phyloP scores from a whole-genome alignment of 257 asterid genomes.

The Solanum neorickii region DNA sequence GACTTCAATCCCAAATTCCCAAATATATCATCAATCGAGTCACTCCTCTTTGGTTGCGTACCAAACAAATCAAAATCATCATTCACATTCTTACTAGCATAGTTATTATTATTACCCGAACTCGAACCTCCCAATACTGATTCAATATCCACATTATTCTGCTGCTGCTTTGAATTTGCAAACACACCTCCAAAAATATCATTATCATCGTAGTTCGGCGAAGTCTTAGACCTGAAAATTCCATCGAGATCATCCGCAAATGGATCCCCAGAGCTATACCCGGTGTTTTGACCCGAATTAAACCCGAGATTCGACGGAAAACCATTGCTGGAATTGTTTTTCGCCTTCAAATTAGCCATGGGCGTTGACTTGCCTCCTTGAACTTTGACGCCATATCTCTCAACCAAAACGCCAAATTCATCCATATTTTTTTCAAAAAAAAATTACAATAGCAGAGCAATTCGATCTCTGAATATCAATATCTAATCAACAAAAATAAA shows the following conservation, averaged over 20 bases:
- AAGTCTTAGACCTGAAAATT: conserved; percentile 28
- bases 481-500: neutral
- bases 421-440: conserved; percentile 31
- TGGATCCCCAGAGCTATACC: conserved; percentile 4
- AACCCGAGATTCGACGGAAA: conserved; percentile 8
- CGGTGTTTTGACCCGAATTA: conserved; percentile 3
- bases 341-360: conserved; percentile 52
- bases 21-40: conserved; percentile 40
- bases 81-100: conserved; percentile 11
- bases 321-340: conserved; percentile 5
- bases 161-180: conserved; percentile 14
- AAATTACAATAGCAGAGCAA: neutral
- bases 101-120: neutral
- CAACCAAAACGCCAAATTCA: conserved; percentile 73
- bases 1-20: conserved; percentile 32
- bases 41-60: conserved; percentile 13
- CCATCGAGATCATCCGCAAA: conserved; percentile 67
- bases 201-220: conserved; percentile 17
- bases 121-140: conserved; percentile 29
- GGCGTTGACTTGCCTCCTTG: conserved; percentile 56
- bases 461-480: neutral
- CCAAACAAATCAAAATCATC: conserved; percentile 41
- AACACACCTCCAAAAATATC: conserved; percentile 44
- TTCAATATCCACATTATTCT: conserved; percentile 42
- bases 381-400: conserved; percentile 73